phyloP scores from a whole-genome alignment of 257 asterid species.

The Handroanthus guayacan region DNA sequence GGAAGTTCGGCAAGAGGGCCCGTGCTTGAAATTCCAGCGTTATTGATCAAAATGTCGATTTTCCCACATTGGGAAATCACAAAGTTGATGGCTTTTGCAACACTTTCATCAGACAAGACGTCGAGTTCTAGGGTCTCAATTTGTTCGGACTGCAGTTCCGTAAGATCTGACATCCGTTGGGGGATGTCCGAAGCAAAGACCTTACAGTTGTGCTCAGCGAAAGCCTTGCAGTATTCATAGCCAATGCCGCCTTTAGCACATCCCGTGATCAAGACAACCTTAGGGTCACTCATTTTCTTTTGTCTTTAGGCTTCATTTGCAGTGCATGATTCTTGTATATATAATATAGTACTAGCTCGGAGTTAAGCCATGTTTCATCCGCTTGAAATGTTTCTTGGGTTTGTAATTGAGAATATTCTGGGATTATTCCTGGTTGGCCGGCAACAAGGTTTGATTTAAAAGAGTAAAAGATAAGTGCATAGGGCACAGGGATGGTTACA shows the following conservation, averaged over 20 bases:
- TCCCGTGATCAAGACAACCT: slow-evolving; percentile 77
- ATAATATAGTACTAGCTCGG: not conserved
- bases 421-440: slow-evolving; percentile 35
- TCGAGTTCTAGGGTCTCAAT: slow-evolving; percentile 68
- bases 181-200: slow-evolving; percentile 67
- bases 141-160: slow-evolving; percentile 49
- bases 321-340: not conserved
- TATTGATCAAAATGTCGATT: slow-evolving; percentile 70
- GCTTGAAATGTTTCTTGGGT: slow-evolving; percentile 11
- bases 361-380: not conserved
- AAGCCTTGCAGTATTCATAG: slow-evolving; percentile 80
- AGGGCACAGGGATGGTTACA: not conserved
- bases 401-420: slow-evolving; percentile 39
- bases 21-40: slow-evolving; percentile 73
- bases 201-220: slow-evolving; percentile 62
- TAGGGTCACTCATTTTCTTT: slow-evolving; percentile 44
- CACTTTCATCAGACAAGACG: slow-evolving; percentile 68
- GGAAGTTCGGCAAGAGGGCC: slow-evolving; percentile 83
- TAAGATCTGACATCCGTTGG: slow-evolving; percentile 48
- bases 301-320: not conserved
- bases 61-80: slow-evolving; percentile 55
- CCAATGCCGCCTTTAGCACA: slow-evolving; percentile 89
- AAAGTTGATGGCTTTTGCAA: slow-evolving; percentile 43
- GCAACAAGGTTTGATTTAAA: not conserved
- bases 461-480: slow-evolving; percentile 3